phyloP scores from a whole-genome alignment of 345 rosid genomes.

The Alliaria petiolata region DNA sequence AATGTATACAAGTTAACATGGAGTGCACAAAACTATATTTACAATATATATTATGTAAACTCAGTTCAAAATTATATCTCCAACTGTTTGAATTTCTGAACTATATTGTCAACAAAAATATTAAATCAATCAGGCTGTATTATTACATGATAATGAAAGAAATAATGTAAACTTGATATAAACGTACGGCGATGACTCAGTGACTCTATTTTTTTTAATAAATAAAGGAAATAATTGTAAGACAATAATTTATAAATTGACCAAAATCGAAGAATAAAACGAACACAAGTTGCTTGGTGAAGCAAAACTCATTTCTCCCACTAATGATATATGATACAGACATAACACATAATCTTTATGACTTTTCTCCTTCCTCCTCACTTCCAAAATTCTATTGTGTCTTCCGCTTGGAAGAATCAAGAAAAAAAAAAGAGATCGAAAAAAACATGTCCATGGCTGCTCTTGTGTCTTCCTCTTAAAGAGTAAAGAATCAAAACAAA shows the following conservation, averaged over 20 bases:
- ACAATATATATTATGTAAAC: no score
- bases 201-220: not conserved
- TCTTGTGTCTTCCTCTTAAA: not conserved
- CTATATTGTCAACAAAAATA: no score
- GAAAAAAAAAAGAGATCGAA: not conserved
- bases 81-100: no score
- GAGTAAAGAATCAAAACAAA: not conserved
- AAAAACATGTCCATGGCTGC: constrained; percentile 14
- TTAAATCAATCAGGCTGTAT: no score
- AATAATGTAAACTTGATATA: no score
- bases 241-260: not conserved
- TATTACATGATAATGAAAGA: no score
- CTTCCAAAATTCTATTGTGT: constrained; percentile 15
- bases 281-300: constrained; percentile 30
- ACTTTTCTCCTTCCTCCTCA: constrained; percentile 18
- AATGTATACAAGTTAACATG: no score
- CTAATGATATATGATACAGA: constrained; percentile 15
- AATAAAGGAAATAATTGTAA: not conserved
- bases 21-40: no score
- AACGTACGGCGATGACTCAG: not conserved
- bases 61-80: no score
- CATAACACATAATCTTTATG: constrained; percentile 16
- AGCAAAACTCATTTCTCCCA: constrained; percentile 29
- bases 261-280: not conserved
- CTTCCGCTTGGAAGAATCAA: not conserved